These are phyloP conservation scores for Heterobasidion occidentale DNA, from an alignment of 1,284 basidiomycete species.

Conservation along the genomic window DNA sequence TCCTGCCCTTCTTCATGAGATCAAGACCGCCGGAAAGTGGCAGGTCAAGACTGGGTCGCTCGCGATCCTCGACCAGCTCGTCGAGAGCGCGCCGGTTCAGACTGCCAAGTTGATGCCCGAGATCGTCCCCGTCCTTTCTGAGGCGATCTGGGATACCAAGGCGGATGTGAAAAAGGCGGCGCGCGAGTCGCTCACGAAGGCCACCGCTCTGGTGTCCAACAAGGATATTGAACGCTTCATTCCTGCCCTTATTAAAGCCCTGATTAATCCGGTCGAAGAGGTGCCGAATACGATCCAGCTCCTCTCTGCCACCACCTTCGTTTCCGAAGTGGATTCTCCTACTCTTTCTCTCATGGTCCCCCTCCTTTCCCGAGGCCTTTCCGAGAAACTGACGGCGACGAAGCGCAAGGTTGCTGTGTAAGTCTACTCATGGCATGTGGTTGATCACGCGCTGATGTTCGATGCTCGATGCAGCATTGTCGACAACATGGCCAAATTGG, in stretches of 20 bases:
- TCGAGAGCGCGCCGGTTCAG: conserved; percentile 79
- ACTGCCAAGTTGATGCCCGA: conserved; percentile 91
- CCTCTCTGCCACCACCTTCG: conserved; percentile 99
- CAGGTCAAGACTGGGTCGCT: conserved; percentile 95
- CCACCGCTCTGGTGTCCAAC: conserved; percentile 93
- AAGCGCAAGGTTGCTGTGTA: conserved; percentile 97
- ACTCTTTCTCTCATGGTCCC: conserved; percentile 99
- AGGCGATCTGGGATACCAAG: conserved; percentile 99
- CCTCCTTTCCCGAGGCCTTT: conserved; percentile 92
- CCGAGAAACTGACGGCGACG: conserved; percentile 90
- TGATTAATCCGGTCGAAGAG: conserved; percentile 99
- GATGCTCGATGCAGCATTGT: conserved; percentile 54
- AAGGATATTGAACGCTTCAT: conserved; percentile 99
- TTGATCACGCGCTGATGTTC: conserved; percentile 3
- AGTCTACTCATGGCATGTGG: conserved; percentile 18
- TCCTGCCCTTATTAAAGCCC: conserved; percentile 93
- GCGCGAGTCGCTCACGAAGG: conserved; percentile 90
- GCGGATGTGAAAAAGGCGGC: conserved; percentile 99
- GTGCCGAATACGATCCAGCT: conserved; percentile 94
- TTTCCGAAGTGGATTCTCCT: conserved; percentile 99
- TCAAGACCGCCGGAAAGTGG: conserved; percentile 98
- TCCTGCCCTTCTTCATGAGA: conserved; percentile 88
- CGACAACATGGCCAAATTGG: conserved; percentile 99
- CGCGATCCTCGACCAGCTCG: conserved; percentile 84
- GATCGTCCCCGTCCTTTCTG: conserved; percentile 91